These are phyloP conservation scores for Corymbia maculata DNA, from an alignment of 345 rosid genomes.

Conservation along the genomic window DNA sequence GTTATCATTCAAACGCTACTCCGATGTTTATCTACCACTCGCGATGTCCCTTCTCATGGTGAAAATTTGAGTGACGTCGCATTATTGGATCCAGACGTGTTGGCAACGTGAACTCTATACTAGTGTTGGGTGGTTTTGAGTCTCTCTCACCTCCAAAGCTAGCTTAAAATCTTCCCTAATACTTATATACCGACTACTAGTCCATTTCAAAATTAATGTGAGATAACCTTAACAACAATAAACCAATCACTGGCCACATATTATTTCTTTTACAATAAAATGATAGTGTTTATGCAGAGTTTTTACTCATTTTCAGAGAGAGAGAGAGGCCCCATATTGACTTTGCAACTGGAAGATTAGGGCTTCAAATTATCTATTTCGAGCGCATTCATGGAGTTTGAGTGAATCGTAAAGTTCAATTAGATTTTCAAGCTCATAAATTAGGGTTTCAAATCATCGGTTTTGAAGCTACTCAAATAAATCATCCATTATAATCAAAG, in stretches of 20 bases:
- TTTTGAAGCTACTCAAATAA: no score
- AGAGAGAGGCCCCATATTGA: neutral
- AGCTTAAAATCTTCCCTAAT: no score
- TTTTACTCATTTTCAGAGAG: neutral
- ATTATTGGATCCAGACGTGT: accelerated
- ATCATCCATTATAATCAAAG: neutral
- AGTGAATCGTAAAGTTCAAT: neutral
- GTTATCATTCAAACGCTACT: neutral
- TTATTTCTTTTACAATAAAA: neutral
- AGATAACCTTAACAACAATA: no score
- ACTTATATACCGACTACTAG: no score
- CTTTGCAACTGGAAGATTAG: neutral
- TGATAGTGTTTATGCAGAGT: no score
- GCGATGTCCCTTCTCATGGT: accelerated
- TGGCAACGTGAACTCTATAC: no score
- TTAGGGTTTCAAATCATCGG: neutral
- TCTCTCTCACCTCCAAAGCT: no score
- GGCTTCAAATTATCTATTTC: neutral
- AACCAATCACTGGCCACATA: no score
- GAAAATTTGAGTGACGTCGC: no score
- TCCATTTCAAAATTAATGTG: no score
- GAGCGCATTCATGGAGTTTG: neutral
- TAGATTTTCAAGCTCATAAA: neutral
- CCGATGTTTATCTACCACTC: neutral
- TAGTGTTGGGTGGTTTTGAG: no score